Conservation (phyloP, 352 stramenopile genomes). For the Pythium oligandrum region DNA sequence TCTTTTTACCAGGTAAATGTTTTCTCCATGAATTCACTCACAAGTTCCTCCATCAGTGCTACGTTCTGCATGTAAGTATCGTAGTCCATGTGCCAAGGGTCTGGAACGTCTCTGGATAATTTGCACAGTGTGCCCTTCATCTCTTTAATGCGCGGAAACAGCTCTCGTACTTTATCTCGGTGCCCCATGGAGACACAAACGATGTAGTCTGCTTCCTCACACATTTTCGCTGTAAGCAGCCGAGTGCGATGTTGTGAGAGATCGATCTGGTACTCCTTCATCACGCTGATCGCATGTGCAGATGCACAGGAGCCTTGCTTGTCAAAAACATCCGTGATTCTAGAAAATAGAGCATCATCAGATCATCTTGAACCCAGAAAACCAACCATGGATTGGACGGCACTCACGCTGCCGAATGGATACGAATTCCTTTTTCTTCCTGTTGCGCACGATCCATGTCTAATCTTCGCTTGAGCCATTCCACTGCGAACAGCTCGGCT, state of each 20-base stretch:
- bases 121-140: slow-evolving; percentile 46
- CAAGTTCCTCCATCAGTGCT: slow-evolving; percentile 69
- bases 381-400: too few species aligned
- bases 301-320: slow-evolving; percentile 58
- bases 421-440: slow-evolving; percentile 57
- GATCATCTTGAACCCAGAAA: too few species aligned
- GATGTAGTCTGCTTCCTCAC: slow-evolving; percentile 58
- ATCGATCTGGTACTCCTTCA: slow-evolving; percentile 76
- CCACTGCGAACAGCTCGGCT: slow-evolving; percentile 67
- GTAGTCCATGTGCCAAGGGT: slow-evolving; percentile 83
- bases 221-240: slow-evolving; percentile 64
- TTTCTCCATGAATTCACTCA: slow-evolving; percentile 68
- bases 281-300: slow-evolving; percentile 50
- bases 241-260: slow-evolving; percentile 60
- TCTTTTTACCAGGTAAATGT: slow-evolving; percentile 15
- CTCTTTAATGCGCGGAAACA: slow-evolving; percentile 58
- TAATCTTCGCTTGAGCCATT: slow-evolving; percentile 70
- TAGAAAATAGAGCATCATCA: slow-evolving; percentile 13
- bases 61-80: slow-evolving; percentile 80
- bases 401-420: slow-evolving; percentile 69
- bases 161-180: slow-evolving; percentile 54
- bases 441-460: slow-evolving; percentile 65
- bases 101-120: slow-evolving; percentile 59
- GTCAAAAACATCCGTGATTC: slow-evolving; percentile 72
- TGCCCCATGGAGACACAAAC: slow-evolving; percentile 68